phyloP scores from a whole-genome alignment of 306 rosid species.

The Quercus gilva region DNA sequence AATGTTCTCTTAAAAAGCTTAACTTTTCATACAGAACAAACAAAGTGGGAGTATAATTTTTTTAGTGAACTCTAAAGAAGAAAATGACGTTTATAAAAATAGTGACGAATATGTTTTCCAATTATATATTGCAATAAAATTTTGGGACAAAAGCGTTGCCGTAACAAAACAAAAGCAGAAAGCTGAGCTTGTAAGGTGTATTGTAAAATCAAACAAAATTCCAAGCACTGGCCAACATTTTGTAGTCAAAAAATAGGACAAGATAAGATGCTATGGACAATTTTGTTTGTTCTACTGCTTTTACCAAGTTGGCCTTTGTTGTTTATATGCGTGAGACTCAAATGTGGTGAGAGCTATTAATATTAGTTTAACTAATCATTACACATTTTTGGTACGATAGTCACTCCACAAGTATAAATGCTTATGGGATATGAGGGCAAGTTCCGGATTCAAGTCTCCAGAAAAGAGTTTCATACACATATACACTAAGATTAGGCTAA shows the following conservation, averaged over 20 bases:
- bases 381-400: fast-evolving
- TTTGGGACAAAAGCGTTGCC: background rate
- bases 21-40: no score
- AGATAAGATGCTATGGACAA: constrained; percentile 18
- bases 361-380: background rate
- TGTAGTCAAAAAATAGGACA: background rate
- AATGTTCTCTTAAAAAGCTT: no score
- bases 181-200: background rate
- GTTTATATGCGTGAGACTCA: background rate
- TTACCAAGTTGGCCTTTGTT: background rate
- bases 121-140: background rate
- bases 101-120: no score
- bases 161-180: background rate
- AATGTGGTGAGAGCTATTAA: background rate
- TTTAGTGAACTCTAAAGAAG: no score
- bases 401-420: no score
- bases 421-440: fast-evolving
- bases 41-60: no score
- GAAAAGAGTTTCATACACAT: fast-evolving
- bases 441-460: fast-evolving
- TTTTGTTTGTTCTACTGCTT: background rate
- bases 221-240: background rate
- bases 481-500: no score
- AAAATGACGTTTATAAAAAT: background rate
- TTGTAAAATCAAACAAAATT: background rate